Evolutionary conservation across 2,329 filamentous ascomycete genomes (phyloP).

Genomic region (Trichoderma sp.): DNA sequence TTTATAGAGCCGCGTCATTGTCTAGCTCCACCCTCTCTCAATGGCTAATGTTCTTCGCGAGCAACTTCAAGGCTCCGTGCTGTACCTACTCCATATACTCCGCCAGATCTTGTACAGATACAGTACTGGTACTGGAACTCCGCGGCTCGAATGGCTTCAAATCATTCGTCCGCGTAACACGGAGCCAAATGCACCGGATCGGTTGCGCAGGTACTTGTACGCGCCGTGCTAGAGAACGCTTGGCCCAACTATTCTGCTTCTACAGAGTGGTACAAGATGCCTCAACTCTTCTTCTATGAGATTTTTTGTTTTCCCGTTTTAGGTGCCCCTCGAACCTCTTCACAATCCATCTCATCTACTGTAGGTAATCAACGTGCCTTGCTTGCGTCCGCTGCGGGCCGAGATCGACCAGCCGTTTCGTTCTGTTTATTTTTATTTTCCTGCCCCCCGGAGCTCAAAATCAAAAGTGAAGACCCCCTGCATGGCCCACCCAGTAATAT

Average conservation of each 20-base stretch:
- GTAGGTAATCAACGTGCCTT: background rate
- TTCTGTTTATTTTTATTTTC: background rate
- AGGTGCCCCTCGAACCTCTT: background rate
- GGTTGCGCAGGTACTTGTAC: background rate
- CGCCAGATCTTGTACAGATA: background rate
- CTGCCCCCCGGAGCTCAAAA: background rate
- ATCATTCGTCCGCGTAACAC: background rate
- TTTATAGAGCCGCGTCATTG: background rate
- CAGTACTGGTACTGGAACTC: background rate
- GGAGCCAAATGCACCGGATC: background rate
- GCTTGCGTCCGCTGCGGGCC: background rate
- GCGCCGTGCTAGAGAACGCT: background rate
- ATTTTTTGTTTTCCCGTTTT: background rate
- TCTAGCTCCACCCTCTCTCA: background rate
- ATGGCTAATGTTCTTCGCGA: background rate
- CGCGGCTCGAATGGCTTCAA: background rate
- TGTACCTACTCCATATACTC: background rate
- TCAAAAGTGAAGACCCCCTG: background rate
- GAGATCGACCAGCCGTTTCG: background rate
- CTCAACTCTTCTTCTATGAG: slow-evolving; percentile 3
- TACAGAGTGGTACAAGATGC: slow-evolving; percentile 1
- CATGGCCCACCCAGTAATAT: background rate
- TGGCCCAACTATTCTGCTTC: background rate
- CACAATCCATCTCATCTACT: background rate
- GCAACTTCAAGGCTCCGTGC: background rate